Evolutionary conservation across 2,329 filamentous ascomycete genomes (phyloP), one percentile per base, ranked within the genome.

Genomic region (Calycina herbarum): DNA sequence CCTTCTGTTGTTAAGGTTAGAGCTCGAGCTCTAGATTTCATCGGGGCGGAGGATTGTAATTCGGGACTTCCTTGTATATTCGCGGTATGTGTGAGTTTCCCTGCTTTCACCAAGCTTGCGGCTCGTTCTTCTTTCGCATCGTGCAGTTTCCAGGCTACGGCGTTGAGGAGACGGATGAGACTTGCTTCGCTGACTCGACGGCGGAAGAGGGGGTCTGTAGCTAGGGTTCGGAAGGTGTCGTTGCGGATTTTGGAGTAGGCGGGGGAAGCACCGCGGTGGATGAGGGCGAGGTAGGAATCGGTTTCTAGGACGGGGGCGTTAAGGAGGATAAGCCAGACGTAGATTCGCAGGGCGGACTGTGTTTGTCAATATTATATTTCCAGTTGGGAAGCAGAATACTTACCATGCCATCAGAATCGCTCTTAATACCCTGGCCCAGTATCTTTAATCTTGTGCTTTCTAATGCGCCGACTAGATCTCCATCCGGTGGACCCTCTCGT

Each of bases 171-270:
- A 13, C 95, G 91, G 67, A 97, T 98, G 54, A 99, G 81, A 77
- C 92, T 96, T 67, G 96, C 96, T 78, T 99, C 95, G 65, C 93
- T 97, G 66, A 99, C 95, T 65, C 94, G 90, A 38, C 95, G 89
- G 68, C 95, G 92, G 82, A 98, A 99, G 42, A 99, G 86, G n/a
- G 94, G 94, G 75, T 99, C 95, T 61, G 94, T 97, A 38, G 95
- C 95, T 63, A 99, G 83, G 0, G 95, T 99, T 73, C 95, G 92
- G 78, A 98, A 98, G 51, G 95, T 97, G 78, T 99, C 95, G 79
- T 99, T 97, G 77, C 94, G 92, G 76, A 99, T 99, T 81, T 99
- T 99, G 74, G 92, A 88, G 80, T 99, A 97, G 57, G 93, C 94
- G 0, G 94, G 94, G 2, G 94, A 98, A 29, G 94, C 91, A 68